A percentile compares a stretch with the other conserved stretches of the same genome.
These are phyloP conservation scores for Paragyromitra xinjiangensis DNA, from an alignment of 495 filamentous ascomycete genomes.

Conservation along the genomic window DNA sequence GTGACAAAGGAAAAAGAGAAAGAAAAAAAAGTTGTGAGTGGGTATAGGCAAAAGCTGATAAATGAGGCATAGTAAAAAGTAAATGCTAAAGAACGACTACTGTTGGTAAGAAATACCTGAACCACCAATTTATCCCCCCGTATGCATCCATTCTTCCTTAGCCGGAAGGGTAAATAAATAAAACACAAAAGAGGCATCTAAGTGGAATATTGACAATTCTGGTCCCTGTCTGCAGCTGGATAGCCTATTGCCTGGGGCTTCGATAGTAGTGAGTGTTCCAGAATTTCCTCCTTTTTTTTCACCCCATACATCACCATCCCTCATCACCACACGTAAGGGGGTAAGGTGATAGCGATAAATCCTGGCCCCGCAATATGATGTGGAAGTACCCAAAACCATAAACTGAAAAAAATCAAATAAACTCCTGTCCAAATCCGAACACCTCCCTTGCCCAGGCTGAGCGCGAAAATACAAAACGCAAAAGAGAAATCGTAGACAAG, in stretches of 20 bases:
- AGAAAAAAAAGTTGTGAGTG: background rate
- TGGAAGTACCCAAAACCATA: background rate
- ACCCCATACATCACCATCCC: background rate
- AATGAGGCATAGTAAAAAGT: background rate
- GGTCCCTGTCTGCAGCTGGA: background rate
- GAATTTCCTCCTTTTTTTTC: background rate
- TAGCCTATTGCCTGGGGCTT: background rate
- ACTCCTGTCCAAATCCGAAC: conserved; percentile 28
- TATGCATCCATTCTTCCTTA: background rate
- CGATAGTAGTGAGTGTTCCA: background rate
- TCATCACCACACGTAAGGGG: background rate
- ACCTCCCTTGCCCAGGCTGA: background rate
- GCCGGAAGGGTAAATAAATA: background rate
- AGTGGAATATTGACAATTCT: background rate
- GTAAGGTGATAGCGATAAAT: background rate
- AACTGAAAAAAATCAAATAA: conserved; percentile 29
- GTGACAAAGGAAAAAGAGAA: background rate
- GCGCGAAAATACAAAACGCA: background rate
- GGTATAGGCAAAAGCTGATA: background rate
- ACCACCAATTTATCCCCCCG: background rate
- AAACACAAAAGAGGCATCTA: background rate
- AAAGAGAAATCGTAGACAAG: background rate
- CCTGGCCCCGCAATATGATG: background rate
- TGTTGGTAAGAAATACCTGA: background rate
- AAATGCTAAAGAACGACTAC: background rate